Base-by-base conservation (phyloP, 495 filamentous ascomycete species). In the Aspergillus wentii region DNA sequence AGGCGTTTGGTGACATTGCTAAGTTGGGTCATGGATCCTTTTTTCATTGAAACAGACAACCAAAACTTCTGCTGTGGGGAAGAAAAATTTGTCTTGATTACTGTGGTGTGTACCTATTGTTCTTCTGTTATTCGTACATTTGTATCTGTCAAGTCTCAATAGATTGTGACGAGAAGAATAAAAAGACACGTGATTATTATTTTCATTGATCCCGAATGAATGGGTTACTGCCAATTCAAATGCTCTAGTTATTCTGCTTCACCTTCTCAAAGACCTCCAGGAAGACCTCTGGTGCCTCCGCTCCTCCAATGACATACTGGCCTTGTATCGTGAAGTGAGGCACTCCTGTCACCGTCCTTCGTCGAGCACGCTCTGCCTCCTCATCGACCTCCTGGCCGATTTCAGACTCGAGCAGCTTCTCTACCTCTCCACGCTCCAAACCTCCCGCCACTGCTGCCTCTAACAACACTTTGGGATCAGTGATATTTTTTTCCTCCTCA, bases 401-500 rank as follows among this genome's bases (percentile, higher is more conserved):
- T 13, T 66, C 68, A 27, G 67, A 71, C 21, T 56, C 52, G 41
- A 94, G 61, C 75, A 85, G 83, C 16, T 61, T 67, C 54, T 72
- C 66, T 17, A 78, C 75, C 41, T 78, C 80, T 2, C 49, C 56
- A 43, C 68, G 65, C 8, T 80, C 74, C 43, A 94, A 48, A 0
- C 83, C 85, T 1, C 77, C 83, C 47, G 66, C 71, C 23, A 76
- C 73, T 7, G 63, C 86, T 2, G 80, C 77, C n/a, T 70, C 66
- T 5, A 70, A 38, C 48, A 92, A 57, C 11, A 80, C 69, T 4
- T 66, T 72, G 20, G 65, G 64, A 40, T 74, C 75, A 0, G 85
- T 91, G 41, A 92, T 84, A 47, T 94, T 87, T 50, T 76, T 71
- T 50, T 83, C 81, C 10, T 83, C 73, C 58, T 94, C 85, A 38